Base-by-base conservation (phyloP, 2,329 filamentous ascomycete species). In the Scortechinia acanthostroma region DNA sequence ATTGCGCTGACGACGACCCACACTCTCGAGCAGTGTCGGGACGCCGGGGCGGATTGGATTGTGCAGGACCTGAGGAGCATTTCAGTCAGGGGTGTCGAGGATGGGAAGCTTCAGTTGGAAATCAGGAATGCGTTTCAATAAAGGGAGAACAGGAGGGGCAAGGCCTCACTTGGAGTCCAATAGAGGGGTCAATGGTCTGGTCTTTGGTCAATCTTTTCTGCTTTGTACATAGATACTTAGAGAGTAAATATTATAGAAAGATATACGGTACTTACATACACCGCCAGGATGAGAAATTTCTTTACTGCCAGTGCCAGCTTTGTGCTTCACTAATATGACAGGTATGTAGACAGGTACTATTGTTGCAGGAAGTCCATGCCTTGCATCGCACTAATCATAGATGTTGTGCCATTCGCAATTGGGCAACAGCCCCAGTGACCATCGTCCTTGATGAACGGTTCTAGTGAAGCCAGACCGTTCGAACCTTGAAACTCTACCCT, bases 41-140 rank as follows among this genome's bases (percentile, higher is more conserved):
- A 73, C 47, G 80, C 82, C 4, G 80, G 79, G 0, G 79, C 84
- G 42, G 82, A 87, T 62, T 86, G 80, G 73, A 77, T 88, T 50
- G 77, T 87, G 43, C 66, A 70, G 57, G 81, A 88, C 61, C 66
- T 87, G 68, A 66, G 68, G 47, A 83, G 78, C 56, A 60, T 61
- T 13, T 45, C 43, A 55, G 66, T 74, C 43, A 64, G 64, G 52
- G 60, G 64, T 46, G 67, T 63, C 45, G 70, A 71, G 22, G 58
- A 65, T 52, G 28, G 53, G 52, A 6, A 52, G 51, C 47, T 49
- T 19, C 25, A 28, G 19, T 20, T 61, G 42, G 56, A 60, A 44
- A 55, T 61, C 35, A 49, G 44, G 2, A 48, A 58, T 45, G 52
- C 54, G 10, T 35, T 42, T 40, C 35, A 40, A 40, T 40, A 40